These are phyloP conservation scores for Penicillium herquei DNA, from an alignment of 495 filamentous ascomycete genomes.

Conservation along the genomic window DNA sequence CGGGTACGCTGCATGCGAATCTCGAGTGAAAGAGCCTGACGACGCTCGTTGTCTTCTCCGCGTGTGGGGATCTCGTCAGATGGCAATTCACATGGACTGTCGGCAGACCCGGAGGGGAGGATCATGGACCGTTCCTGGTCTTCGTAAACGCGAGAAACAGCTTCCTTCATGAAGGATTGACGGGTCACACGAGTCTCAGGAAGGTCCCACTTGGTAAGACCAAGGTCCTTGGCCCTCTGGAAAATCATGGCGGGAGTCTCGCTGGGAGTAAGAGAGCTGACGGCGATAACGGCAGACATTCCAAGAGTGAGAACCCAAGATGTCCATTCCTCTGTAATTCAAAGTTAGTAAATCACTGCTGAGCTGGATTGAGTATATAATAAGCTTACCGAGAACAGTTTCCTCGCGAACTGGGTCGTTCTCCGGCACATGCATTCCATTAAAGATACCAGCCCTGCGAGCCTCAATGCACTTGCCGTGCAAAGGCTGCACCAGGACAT, in stretches of 20 bases:
- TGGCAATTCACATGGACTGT: constrained; percentile 11
- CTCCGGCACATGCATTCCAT: constrained; percentile 41
- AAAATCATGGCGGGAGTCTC: constrained; percentile 49
- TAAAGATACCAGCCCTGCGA: constrained; percentile 55
- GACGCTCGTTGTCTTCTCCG: constrained; percentile 29
- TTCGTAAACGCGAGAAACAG: constrained; percentile 58
- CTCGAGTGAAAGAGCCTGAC: constrained; percentile 20
- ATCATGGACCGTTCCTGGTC: constrained; percentile 35
- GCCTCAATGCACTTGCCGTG: constrained; percentile 57
- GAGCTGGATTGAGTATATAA: background rate
- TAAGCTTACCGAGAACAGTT: constrained; percentile 48
- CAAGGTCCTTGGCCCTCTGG: constrained; percentile 49
- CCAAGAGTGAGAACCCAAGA: constrained; percentile 60
- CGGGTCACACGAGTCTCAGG: constrained; percentile 46
- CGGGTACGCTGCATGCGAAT: constrained; percentile 34
- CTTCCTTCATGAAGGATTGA: constrained; percentile 63
- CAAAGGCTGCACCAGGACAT: constrained; percentile 55
- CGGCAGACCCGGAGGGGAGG: constrained; percentile 4
- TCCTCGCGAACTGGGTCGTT: constrained; percentile 56
- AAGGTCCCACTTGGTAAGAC: constrained; percentile 56
- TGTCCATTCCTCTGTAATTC: constrained; percentile 60
- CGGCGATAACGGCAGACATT: constrained; percentile 53
- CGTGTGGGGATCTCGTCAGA: constrained; percentile 22
- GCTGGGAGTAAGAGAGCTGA: constrained; percentile 47
- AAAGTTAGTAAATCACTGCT: constrained; percentile 27